Percentiles rank a stretch among this genome's conserved stretches.
These are phyloP conservation scores for Coriolopsis trogii DNA, from an alignment of 1,284 basidiomycete species.

Conservation along the genomic window DNA sequence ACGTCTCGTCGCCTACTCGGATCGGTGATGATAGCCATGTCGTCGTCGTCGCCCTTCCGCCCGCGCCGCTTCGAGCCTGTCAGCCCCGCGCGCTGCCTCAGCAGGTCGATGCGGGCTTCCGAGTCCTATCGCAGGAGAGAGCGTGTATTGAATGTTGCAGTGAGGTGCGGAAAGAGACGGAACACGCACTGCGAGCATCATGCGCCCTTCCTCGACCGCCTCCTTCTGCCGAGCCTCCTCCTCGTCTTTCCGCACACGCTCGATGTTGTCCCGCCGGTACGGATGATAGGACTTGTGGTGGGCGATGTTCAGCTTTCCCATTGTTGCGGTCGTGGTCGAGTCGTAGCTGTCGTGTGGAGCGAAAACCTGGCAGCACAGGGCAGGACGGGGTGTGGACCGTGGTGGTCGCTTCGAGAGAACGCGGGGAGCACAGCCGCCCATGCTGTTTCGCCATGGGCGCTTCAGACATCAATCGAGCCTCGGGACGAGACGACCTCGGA, in stretches of 20 bases:
- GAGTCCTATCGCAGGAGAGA: slow-evolving; percentile 58
- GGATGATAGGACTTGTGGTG: slow-evolving; percentile 92
- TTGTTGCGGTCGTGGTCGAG: slow-evolving; percentile 29
- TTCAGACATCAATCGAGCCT: too few species aligned
- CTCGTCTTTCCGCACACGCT: slow-evolving; percentile 77
- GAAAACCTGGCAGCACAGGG: neutral
- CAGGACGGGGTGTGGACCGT: neutral
- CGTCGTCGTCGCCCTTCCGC: slow-evolving; percentile 41
- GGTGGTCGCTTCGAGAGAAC: too few species aligned
- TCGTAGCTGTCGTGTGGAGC: neutral
- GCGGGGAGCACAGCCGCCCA: too few species aligned
- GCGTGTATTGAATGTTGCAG: neutral
- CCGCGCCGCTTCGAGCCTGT: slow-evolving; percentile 34
- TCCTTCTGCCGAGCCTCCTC: slow-evolving; percentile 73
- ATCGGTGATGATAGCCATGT: too few species aligned
- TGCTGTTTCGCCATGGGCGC: too few species aligned
- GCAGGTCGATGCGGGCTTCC: slow-evolving; percentile 71
- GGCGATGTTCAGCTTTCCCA: slow-evolving; percentile 85
- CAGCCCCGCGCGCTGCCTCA: slow-evolving; percentile 62
- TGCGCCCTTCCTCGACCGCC: slow-evolving; percentile 67
- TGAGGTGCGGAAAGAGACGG: neutral
- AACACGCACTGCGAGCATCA: slow-evolving; percentile 66
- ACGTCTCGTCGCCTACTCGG: too few species aligned
- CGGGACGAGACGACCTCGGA: too few species aligned
- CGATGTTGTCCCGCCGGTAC: slow-evolving; percentile 83